A percentile compares a stretch with the other conserved stretches of the same genome.
Conservation (phyloP, 2,329 filamentous ascomycete species). For the Aspergillus sp. region DNA sequence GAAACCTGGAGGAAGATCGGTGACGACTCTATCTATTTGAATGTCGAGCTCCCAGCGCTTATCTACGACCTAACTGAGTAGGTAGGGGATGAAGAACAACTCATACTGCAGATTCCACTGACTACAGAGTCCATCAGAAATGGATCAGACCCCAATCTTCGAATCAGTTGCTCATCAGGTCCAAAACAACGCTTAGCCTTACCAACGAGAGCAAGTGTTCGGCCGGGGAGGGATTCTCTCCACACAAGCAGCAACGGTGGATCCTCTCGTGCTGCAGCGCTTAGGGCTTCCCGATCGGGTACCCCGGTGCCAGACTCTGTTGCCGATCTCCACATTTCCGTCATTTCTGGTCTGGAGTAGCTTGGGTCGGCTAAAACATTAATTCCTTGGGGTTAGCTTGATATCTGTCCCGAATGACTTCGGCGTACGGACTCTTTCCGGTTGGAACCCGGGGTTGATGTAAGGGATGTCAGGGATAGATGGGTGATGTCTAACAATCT, state of each 20-base stretch:
- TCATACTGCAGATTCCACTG: too few relatives aligned
- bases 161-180: too few relatives aligned
- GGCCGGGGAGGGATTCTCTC: too few relatives aligned
- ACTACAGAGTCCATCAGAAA: too few relatives aligned
- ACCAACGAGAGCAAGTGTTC: too few relatives aligned
- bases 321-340: constrained; percentile 1
- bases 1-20: too few relatives aligned
- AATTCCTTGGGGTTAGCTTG: background rate
- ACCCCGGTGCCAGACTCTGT: background rate
- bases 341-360: background rate
- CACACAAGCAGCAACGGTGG: background rate
- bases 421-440: too few relatives aligned
- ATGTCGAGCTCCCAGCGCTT: constrained; percentile 8
- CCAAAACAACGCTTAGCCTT: too few relatives aligned
- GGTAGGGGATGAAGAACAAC: background rate
- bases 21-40: background rate
- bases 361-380: background rate
- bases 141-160: too few relatives aligned
- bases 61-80: constrained; percentile 17
- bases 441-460: background rate
- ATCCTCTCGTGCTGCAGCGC: background rate
- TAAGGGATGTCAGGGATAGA: background rate
- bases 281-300: background rate
- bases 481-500: too few relatives aligned
- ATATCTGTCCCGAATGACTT: too few relatives aligned